These are phyloP conservation scores for Barbarea vulgaris DNA, from an alignment of 345 rosid genomes.

Conservation along the genomic window DNA sequence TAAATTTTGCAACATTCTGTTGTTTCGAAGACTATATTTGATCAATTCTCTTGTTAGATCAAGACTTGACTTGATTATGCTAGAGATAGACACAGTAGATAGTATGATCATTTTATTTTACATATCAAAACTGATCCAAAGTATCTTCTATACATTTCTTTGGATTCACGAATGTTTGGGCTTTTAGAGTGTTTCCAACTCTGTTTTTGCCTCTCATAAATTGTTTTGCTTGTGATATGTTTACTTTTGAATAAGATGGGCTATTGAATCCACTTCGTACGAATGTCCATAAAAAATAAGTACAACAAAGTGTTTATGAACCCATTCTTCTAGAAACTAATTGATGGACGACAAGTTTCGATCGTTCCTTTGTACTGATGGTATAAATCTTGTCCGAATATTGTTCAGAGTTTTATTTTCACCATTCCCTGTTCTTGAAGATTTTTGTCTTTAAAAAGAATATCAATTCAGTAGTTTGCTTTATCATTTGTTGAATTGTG, in stretches of 20 bases:
- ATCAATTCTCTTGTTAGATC: slow-evolving; percentile 1
- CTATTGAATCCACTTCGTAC: not conserved
- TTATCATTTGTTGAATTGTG: not conserved
- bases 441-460: no score
- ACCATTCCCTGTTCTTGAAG: not conserved
- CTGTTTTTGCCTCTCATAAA: not conserved
- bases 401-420: not conserved
- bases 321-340: not conserved
- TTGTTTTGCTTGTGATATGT: not conserved
- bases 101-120: not conserved
- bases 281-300: not conserved
- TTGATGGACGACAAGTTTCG: not conserved
- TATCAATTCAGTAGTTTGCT: no score
- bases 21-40: not conserved
- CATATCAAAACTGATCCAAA: not conserved
- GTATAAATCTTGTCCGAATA: not conserved
- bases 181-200: not conserved
- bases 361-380: not conserved
- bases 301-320: not conserved
- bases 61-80: slow-evolving; percentile 16
- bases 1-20: slow-evolving; percentile 23
- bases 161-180: not conserved
- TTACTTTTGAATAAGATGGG: not conserved
- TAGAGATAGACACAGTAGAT: not conserved
- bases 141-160: not conserved